Base-by-base conservation (phyloP, 257 asterid genomes). In the Agastache rugosa region DNA sequence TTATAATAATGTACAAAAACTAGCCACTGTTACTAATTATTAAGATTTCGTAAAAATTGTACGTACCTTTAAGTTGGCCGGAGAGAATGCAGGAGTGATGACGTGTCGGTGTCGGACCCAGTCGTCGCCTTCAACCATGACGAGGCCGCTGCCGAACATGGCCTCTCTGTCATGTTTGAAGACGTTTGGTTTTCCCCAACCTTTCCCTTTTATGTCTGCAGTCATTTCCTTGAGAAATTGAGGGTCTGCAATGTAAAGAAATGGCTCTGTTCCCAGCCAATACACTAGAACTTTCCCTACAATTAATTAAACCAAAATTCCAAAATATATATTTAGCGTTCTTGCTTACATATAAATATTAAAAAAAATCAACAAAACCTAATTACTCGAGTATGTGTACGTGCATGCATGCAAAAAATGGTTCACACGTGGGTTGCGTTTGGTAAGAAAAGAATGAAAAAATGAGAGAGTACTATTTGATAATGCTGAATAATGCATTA, bases 211-310 rank as follows among this genome's bases (percentile, higher is more conserved):
- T 27, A 94, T 84, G 35, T 85, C 89, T 0, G 92, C 83, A 2
- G 84, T 71, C 90, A 94, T 94, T 44, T 76, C 80, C 79, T 81
- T 85, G 53, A 92, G 59, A 68, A 94, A 89, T 35, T 89, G 91
- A 0, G 99, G 96, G 27, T 94, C 96, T 10, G 99, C 96, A 15
- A 94, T 77, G 78, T 88, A 94, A 0, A 92, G 74, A 63, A 94
- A 94, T 29, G 99, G 96, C 78, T 94, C 99, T 53, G 93, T 92
- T 6, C 98, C 98, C 41, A 92, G 45, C 99, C 99, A 92, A 79
- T 92, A 94, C 1, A 81, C 69, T 35, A 87, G 78, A 25, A 94
- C 96, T 74, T 94, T 94, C 34, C 97, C 99, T 94, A 80, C 75
- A 82, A n/a, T n/a, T n/a, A 29, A 29, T 29, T 29, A 67, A 27